Evolutionary conservation across 768 basidiomycete genomes (phyloP).

Genomic region (Termitomyces sp.): DNA sequence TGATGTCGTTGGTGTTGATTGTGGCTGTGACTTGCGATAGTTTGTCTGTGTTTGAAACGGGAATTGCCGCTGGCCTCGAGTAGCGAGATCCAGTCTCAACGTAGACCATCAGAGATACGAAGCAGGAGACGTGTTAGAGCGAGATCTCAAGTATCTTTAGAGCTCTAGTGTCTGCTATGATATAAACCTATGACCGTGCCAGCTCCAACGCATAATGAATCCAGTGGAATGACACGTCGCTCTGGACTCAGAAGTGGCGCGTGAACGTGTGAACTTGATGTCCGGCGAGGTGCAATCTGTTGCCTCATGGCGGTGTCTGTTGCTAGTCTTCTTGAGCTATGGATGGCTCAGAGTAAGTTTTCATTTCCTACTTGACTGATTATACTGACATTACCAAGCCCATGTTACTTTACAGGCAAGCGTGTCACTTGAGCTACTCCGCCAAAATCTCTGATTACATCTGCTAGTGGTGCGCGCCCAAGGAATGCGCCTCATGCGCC

Average conservation of each 20-base stretch:
- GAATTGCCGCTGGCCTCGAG: constrained; percentile 12
- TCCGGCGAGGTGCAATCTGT: neutral
- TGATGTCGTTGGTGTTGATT: constrained; percentile 15
- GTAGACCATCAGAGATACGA: no score
- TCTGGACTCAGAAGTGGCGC: no score
- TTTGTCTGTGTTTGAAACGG: constrained; percentile 17
- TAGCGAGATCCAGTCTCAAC: no score
- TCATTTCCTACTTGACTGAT: neutral
- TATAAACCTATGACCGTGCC: no score
- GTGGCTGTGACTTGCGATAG: constrained; percentile 15
- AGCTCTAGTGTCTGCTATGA: no score
- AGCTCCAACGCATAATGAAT: no score
- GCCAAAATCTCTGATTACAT: neutral
- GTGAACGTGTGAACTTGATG: neutral
- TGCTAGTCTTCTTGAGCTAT: neutral
- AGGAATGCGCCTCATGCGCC: constrained; percentile 43
- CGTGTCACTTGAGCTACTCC: no score
- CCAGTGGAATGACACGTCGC: no score
- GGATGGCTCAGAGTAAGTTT: neutral
- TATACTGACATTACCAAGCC: constrained; percentile 13
- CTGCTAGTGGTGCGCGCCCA: constrained; percentile 34
- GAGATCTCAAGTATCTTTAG: no score
- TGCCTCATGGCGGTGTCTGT: neutral
- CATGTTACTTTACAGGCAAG: constrained; percentile 29
- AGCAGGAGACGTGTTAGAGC: no score